Evolutionary conservation across 2,329 filamentous ascomycete species (phyloP).

Genomic region (Hymenoscyphus linearis): DNA sequence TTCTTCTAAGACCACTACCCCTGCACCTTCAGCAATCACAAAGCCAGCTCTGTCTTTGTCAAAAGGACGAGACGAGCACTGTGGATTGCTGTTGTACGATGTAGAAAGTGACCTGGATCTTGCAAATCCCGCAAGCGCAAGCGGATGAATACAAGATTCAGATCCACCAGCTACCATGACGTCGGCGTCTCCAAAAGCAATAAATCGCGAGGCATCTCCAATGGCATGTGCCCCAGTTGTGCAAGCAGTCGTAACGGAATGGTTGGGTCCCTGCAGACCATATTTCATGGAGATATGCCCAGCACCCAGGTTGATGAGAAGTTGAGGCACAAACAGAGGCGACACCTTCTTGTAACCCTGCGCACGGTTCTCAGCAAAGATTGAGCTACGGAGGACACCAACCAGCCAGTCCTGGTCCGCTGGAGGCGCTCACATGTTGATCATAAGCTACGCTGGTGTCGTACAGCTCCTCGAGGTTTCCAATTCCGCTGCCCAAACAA

Average conservation of each 20-base stretch:
- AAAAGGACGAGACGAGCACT: conserved; percentile 76
- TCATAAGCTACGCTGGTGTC: conserved; percentile 73
- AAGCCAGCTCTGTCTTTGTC: conserved; percentile 77
- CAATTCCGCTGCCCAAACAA: conserved; percentile 91
- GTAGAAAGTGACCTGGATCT: conserved; percentile 82
- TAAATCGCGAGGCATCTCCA: conserved; percentile 88
- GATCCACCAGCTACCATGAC: conserved; percentile 96
- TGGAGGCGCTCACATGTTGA: conserved; percentile 48
- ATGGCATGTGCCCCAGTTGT: conserved; percentile 94
- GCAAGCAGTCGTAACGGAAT: conserved; percentile 88
- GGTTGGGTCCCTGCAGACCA: conserved; percentile 86
- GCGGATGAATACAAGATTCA: conserved; percentile 91
- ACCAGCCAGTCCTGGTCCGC: conserved; percentile 1
- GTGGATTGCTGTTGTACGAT: conserved; percentile 67
- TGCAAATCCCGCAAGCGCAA: conserved; percentile 88
- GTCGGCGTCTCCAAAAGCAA: conserved; percentile 84
- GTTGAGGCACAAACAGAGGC: conserved; percentile 85
- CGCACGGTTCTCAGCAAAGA: conserved; percentile 20
- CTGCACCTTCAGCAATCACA: conserved; percentile 88
- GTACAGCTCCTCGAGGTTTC: conserved; percentile 88
- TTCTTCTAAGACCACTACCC: conserved; percentile 83
- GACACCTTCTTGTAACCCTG: conserved; percentile 91
- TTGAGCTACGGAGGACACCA: not conserved
- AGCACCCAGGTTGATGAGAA: conserved; percentile 91
- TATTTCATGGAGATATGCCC: conserved; percentile 93